phyloP scores from a whole-genome alignment of 225 moss, liverwort and hornwort species.

The Ulota crispa region DNA sequence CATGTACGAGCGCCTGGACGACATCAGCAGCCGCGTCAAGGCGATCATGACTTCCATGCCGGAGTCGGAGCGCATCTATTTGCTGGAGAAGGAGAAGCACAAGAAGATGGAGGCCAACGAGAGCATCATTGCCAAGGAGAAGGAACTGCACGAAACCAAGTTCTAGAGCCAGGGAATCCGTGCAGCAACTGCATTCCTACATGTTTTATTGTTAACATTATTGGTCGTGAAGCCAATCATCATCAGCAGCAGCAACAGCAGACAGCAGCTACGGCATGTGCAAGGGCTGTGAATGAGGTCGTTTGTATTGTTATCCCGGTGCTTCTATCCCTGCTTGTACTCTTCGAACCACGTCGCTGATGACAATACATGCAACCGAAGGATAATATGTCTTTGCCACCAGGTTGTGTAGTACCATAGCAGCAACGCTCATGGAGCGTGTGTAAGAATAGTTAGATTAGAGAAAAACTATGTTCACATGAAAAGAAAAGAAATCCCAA shows the following conservation, averaged over 20 bases:
- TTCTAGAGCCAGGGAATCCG: neutral
- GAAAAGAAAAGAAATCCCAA: neutral
- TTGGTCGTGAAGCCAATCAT: constrained; percentile 16
- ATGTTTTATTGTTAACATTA: constrained; percentile 24
- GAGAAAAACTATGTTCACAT: neutral
- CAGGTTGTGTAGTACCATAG: constrained; percentile 22
- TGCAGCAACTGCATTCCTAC: constrained; percentile 21
- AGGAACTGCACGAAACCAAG: constrained; percentile 21
- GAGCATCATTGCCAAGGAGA: constrained; percentile 39
- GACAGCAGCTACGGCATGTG: constrained; percentile 25
- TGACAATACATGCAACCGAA: neutral
- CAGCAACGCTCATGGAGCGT: constrained; percentile 15
- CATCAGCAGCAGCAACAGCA: too few relatives aligned
- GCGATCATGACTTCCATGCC: constrained; percentile 59
- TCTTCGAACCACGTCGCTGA: neutral
- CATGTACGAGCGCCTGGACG: constrained; percentile 45
- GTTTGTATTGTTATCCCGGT: neutral
- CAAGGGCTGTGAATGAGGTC: constrained; percentile 26
- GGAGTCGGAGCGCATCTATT: constrained; percentile 63
- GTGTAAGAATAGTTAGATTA: constrained; percentile 41
- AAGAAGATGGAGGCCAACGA: constrained; percentile 52
- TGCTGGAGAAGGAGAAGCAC: constrained; percentile 50
- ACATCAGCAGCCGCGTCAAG: constrained; percentile 40
- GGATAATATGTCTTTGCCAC: neutral
- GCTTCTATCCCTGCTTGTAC: neutral